These are phyloP conservation scores for Aspergillus nidulans DNA, from an alignment of 495 filamentous ascomycete species.

Conservation along the genomic window DNA sequence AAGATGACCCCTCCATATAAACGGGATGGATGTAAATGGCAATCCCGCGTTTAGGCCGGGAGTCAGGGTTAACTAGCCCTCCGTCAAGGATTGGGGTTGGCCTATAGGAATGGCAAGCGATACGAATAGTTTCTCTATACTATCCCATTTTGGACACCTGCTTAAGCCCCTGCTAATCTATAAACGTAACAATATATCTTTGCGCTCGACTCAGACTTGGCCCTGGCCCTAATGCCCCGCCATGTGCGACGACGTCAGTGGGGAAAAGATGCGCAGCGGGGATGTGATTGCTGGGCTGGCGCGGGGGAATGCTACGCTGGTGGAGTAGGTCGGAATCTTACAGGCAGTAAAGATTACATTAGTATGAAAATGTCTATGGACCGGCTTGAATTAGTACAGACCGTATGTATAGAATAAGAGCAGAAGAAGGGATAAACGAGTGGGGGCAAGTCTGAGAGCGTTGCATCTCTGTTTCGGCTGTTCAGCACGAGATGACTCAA, in stretches of 20 bases:
- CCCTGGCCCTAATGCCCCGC: not conserved
- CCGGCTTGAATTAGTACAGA: too few relatives aligned
- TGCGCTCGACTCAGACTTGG: not conserved
- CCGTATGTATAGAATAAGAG: not conserved
- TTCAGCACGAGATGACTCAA: not conserved
- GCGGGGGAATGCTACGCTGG: not conserved
- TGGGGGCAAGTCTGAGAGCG: not conserved
- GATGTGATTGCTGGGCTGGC: not conserved
- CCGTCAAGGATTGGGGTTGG: not conserved
- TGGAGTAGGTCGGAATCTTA: not conserved
- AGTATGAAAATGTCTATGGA: not conserved
- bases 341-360: not conserved
- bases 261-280: not conserved
- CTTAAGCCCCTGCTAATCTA: too few relatives aligned
- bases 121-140: too few relatives aligned
- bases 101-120: too few relatives aligned
- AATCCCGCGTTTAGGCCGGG: too few relatives aligned
- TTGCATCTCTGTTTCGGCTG: not conserved
- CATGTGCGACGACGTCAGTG: not conserved
- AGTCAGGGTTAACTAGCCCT: not conserved
- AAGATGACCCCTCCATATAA: not conserved
- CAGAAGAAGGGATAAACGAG: not conserved
- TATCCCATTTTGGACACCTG: too few relatives aligned
- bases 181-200: too few relatives aligned
- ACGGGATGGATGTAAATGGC: slow-evolving; percentile 12